These are phyloP conservation scores for Boletus tylopilopsis DNA, from an alignment of 768 basidiomycete species.

Conservation along the genomic window DNA sequence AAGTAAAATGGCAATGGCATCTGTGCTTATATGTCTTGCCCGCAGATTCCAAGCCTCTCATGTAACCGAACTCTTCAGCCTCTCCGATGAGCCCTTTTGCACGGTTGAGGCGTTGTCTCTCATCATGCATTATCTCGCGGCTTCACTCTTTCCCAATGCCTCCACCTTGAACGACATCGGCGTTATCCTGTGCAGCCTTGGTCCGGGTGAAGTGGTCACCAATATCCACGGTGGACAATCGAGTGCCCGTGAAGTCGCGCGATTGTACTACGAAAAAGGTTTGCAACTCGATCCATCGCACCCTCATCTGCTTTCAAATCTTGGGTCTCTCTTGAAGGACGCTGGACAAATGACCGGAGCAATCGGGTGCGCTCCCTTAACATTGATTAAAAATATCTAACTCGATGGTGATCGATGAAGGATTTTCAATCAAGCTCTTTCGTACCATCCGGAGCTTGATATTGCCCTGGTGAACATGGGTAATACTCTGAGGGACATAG, in stretches of 20 bases:
- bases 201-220: constrained; percentile 18
- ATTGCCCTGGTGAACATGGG: constrained; percentile 51
- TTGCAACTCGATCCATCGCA: constrained; percentile 42
- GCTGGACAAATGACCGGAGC: constrained; percentile 40
- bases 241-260: constrained; percentile 36
- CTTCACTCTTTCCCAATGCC: constrained; percentile 41
- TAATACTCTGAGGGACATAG: constrained; percentile 47
- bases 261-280: constrained; percentile 43
- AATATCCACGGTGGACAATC: constrained; percentile 18
- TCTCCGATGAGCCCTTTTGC: constrained; percentile 27
- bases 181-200: constrained; percentile 41
- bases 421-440: constrained; percentile 39
- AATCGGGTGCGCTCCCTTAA: constrained; percentile 32
- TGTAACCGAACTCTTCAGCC: constrained; percentile 20
- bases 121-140: constrained; percentile 45
- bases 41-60: constrained; percentile 39
- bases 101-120: constrained; percentile 38
- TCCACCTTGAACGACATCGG: constrained; percentile 50
- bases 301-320: constrained; percentile 48
- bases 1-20: constrained; percentile 34
- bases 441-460: constrained; percentile 43
- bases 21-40: constrained; percentile 43
- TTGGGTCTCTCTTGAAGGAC: constrained; percentile 49
- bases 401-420: constrained; percentile 18
- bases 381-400: background rate